phyloP scores from a whole-genome alignment of 75 land plant genomes.

The Chamaecyparis obtusa region DNA sequence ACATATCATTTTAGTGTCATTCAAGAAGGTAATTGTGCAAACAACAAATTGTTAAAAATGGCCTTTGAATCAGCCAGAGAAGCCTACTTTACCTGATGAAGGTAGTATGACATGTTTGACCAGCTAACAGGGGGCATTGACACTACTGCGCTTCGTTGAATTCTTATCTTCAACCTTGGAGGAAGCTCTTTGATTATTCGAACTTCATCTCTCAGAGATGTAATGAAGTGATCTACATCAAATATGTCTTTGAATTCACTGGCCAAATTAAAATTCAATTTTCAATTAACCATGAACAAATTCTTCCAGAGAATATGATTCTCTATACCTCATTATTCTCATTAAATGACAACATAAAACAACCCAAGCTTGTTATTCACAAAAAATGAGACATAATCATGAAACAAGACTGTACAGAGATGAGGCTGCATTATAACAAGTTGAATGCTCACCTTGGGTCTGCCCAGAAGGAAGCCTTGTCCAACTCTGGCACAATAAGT shows the following conservation, averaged over 20 bases:
- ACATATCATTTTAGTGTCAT: neutral
- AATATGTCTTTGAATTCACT: constrained; percentile 51
- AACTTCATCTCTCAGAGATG: constrained; percentile 34
- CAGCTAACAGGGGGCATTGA: constrained; percentile 45
- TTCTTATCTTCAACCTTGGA: constrained; percentile 8
- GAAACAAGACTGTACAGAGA: neutral
- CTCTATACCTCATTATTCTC: neutral
- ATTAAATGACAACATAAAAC: neutral
- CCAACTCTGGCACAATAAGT: constrained; percentile 81
- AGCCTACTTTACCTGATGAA: constrained; percentile 20
- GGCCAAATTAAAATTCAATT: constrained; percentile 3
- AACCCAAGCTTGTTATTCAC: neutral
- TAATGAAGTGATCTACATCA: constrained; percentile 37
- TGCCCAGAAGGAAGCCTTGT: constrained; percentile 90
- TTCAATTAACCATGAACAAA: neutral
- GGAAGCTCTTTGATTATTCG: constrained; percentile 33
- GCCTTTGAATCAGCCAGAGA: neutral
- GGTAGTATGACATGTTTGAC: constrained; percentile 48
- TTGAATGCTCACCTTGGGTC: constrained; percentile 71
- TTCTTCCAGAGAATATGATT: neutral
- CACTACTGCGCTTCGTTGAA: neutral
- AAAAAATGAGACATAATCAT: neutral
- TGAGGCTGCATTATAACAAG: neutral
- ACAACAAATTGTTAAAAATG: neutral
- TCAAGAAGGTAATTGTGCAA: neutral